phyloP scores from a whole-genome alignment of 2,329 filamentous ascomycete genomes.

The Curvularia eragrostidis region DNA sequence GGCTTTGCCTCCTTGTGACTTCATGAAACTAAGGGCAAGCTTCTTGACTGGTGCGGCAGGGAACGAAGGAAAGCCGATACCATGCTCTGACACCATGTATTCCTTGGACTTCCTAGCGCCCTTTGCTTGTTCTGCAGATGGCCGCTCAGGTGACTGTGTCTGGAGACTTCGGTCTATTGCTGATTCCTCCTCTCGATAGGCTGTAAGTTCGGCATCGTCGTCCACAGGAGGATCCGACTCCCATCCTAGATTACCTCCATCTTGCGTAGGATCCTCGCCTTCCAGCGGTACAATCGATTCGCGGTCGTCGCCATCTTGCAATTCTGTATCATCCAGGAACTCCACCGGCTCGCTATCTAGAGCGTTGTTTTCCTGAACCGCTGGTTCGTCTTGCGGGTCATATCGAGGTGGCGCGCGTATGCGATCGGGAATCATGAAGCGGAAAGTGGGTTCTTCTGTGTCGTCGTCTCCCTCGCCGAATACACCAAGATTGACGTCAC shows the following conservation, averaged over 20 bases:
- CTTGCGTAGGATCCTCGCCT: slow-evolving; percentile 21
- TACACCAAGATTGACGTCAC: slow-evolving; percentile 42
- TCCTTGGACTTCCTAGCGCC: slow-evolving; percentile 53
- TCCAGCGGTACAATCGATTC: slow-evolving; percentile 39
- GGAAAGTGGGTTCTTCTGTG: slow-evolving; percentile 49
- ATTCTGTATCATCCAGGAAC: slow-evolving; percentile 34
- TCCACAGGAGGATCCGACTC: slow-evolving; percentile 38
- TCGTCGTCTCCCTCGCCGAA: slow-evolving; percentile 45
- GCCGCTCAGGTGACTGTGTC: slow-evolving; percentile 33
- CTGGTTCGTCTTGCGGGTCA: slow-evolving; percentile 20
- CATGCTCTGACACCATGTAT: slow-evolving; percentile 70
- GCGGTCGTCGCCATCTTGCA: slow-evolving; percentile 23
- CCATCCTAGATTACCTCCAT: slow-evolving; percentile 37
- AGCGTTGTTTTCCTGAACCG: slow-evolving; percentile 15
- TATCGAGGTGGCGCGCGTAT: slow-evolving; percentile 33
- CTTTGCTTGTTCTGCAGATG: slow-evolving; percentile 22
- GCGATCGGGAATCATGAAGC: slow-evolving; percentile 47
- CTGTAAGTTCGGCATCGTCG: slow-evolving; percentile 40
- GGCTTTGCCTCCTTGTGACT: slow-evolving; percentile 69
- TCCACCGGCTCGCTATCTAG: slow-evolving; percentile 25
- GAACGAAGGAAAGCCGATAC: slow-evolving; percentile 76
- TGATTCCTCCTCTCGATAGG: slow-evolving; percentile 46
- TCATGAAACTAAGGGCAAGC: slow-evolving; percentile 73
- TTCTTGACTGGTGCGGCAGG: slow-evolving; percentile 75
- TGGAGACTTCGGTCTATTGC: slow-evolving; percentile 46